These are phyloP conservation scores for Trichomonascus vanleenenianus DNA, from an alignment of 805 yeast species.

Conservation along the genomic window DNA sequence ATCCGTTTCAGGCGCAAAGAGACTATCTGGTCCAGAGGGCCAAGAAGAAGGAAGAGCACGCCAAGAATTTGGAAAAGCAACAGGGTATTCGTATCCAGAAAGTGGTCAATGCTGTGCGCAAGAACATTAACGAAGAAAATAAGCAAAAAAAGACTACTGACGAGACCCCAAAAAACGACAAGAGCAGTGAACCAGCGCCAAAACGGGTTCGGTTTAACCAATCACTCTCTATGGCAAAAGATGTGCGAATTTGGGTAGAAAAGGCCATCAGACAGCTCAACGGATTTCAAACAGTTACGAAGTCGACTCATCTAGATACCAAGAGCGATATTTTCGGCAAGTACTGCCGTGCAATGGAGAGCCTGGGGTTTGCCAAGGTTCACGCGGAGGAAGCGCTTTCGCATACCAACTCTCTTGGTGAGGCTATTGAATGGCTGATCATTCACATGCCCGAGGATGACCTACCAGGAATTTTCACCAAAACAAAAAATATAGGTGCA, in stretches of 20 bases:
- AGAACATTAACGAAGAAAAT: slow-evolving; percentile 6
- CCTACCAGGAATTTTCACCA: slow-evolving; percentile 45
- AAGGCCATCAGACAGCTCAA: slow-evolving; percentile 37
- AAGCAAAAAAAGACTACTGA: background rate
- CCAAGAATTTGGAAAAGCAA: slow-evolving; percentile 7
- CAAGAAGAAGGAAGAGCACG: slow-evolving; percentile 8
- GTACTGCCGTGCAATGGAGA: slow-evolving; percentile 26
- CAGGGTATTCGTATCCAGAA: slow-evolving; percentile 8
- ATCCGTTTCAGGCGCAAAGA: slow-evolving; percentile 69
- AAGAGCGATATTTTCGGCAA: background rate
- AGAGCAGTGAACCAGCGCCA: background rate
- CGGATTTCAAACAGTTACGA: slow-evolving; percentile 31
- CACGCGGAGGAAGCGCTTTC: slow-evolving; percentile 68
- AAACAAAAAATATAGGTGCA: slow-evolving; percentile 25
- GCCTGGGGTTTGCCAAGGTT: slow-evolving; percentile 57
- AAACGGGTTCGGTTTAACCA: slow-evolving; percentile 29
- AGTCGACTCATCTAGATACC: slow-evolving; percentile 24
- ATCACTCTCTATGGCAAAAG: slow-evolving; percentile 52
- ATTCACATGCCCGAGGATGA: slow-evolving; percentile 94
- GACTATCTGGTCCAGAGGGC: slow-evolving; percentile 36
- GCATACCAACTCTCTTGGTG: slow-evolving; percentile 42
- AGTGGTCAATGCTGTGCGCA: slow-evolving; percentile 17
- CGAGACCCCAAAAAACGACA: no score
- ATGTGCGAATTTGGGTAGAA: slow-evolving; percentile 57
- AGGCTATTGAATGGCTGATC: slow-evolving; percentile 65